These are phyloP conservation scores for Geotrichum restrictum DNA, from an alignment of 1,139 yeast species.

Conservation along the genomic window DNA sequence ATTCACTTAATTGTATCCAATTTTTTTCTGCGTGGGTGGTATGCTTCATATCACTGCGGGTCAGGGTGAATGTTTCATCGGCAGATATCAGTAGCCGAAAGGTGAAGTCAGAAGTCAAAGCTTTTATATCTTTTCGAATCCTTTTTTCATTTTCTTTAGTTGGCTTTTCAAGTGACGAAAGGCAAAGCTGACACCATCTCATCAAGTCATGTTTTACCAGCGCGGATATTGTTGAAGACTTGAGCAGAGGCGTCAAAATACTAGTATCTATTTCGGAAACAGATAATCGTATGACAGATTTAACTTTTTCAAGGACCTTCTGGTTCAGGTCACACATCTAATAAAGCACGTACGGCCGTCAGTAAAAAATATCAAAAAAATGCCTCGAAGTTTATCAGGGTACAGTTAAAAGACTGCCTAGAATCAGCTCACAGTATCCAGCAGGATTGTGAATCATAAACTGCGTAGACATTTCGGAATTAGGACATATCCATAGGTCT, in stretches of 20 bases:
- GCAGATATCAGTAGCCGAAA: too few species aligned
- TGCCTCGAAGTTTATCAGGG: not conserved
- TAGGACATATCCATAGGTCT: conserved; percentile 8
- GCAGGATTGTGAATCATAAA: conserved; percentile 8
- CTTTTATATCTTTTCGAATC: too few species aligned
- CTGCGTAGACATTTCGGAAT: not conserved
- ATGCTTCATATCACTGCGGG: too few species aligned
- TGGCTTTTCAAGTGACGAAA: not conserved
- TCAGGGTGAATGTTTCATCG: too few species aligned
- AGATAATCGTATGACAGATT: not conserved
- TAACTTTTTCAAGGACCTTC: not conserved
- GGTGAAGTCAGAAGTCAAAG: too few species aligned
- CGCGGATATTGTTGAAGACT: not conserved
- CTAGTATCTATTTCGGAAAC: not conserved
- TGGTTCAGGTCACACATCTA: conserved; percentile 11
- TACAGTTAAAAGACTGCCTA: conserved; percentile 14
- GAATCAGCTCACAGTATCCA: not conserved
- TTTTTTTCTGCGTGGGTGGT: too few species aligned
- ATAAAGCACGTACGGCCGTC: too few species aligned
- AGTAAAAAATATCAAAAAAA: not conserved
- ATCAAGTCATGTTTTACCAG: conserved; percentile 7
- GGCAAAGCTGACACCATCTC: conserved; percentile 5
- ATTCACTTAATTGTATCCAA: too few species aligned
- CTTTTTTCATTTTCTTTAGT: too few species aligned
- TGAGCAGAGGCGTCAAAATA: not conserved